Percentiles rank a stretch among this genome's conserved stretches.
Conservation (phyloP, 1,139 yeast species). For the Hansenula anomala region DNA sequence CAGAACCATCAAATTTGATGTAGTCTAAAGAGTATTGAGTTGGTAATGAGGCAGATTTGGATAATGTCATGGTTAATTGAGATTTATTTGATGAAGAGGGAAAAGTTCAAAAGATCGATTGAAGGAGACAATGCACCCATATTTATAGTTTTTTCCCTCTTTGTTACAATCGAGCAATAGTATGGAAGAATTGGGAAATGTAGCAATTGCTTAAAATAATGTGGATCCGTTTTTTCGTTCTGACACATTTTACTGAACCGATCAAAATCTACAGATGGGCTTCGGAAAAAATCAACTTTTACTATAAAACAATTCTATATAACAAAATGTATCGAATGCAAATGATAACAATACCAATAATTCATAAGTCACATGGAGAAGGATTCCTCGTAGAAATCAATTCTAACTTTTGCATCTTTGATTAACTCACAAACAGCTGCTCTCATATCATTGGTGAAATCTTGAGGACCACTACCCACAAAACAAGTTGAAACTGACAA, state of each 20-base stretch:
- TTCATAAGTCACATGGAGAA: slow-evolving; percentile 28
- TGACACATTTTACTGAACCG: background rate
- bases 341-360: too few relatives aligned
- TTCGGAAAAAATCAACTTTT: too few relatives aligned
- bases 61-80: background rate
- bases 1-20: background rate
- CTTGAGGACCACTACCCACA: slow-evolving; percentile 39
- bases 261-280: too few relatives aligned
- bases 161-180: too few relatives aligned
- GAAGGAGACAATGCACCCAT: background rate
- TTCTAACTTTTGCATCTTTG: slow-evolving; percentile 25
- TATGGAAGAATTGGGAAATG: too few relatives aligned
- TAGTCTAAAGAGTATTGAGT: slow-evolving; percentile 1
- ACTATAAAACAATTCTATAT: background rate
- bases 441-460: slow-evolving; percentile 35
- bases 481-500: slow-evolving; percentile 23
- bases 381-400: slow-evolving; percentile 39
- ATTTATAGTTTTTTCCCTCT: background rate
- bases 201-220: too few relatives aligned
- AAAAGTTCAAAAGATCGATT: too few relatives aligned
- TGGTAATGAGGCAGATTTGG: background rate
- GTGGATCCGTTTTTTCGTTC: too few relatives aligned
- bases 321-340: too few relatives aligned
- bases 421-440: slow-evolving; percentile 25
- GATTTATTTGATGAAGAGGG: background rate